These are phyloP conservation scores for Lactarius quietus DNA, from an alignment of 768 basidiomycete genomes.

Conservation along the genomic window DNA sequence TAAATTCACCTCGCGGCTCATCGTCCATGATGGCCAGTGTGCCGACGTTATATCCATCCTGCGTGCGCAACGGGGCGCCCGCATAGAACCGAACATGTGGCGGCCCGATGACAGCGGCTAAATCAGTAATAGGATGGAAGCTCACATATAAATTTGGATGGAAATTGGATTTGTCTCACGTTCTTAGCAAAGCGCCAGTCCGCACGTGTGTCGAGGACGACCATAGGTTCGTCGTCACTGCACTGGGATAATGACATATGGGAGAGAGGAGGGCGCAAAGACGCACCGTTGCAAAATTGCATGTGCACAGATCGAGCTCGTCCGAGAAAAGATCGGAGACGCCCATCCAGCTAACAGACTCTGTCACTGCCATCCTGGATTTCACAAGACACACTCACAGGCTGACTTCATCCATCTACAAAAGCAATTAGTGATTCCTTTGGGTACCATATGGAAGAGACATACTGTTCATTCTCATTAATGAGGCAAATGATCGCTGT, in stretches of 20 bases:
- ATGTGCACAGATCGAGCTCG: constrained; percentile 79
- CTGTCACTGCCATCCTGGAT: background rate
- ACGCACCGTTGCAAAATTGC: constrained; percentile 70
- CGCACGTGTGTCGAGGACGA: constrained; percentile 68
- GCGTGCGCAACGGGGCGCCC: constrained; percentile 83
- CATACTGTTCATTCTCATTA: constrained; percentile 83
- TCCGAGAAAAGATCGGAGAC: constrained; percentile 45
- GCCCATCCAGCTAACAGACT: constrained; percentile 43
- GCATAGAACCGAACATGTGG: constrained; percentile 87
- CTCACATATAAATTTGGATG: background rate
- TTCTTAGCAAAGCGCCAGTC: constrained; percentile 91
- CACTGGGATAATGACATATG: background rate
- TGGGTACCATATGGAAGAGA: constrained; percentile 4
- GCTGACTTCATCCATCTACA: constrained; percentile 86
- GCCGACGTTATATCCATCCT: constrained; percentile 89
- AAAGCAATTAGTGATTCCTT: constrained; percentile 18
- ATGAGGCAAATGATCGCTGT: constrained; percentile 78
- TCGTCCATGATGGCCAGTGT: constrained; percentile 86
- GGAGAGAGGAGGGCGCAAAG: background rate
- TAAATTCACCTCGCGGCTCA: constrained; percentile 76
- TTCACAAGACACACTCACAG: constrained; percentile 45
- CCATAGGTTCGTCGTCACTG: constrained; percentile 83
- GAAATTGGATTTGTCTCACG: constrained; percentile 42
- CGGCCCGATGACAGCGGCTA: constrained; percentile 64
- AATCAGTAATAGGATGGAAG: constrained; percentile 6